Percentiles rank a stretch among this genome's conserved stretches.
Conservation (phyloP, 2,329 filamentous ascomycete genomes). For the Ascochyta rabiei region DNA sequence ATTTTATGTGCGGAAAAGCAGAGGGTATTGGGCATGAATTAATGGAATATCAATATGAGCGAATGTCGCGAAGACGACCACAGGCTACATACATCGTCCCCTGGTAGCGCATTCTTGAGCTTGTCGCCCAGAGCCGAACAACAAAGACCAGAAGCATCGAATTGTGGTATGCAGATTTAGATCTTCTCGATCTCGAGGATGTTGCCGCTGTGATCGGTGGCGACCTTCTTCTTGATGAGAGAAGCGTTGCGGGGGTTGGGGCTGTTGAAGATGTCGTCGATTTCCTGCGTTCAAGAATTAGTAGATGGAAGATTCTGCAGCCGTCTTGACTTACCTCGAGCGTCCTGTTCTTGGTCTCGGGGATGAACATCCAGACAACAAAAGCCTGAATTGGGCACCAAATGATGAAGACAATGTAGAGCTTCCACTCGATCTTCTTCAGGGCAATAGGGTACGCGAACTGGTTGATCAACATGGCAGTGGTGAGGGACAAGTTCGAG, state of each 20-base stretch:
- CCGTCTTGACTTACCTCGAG: constrained; percentile 17
- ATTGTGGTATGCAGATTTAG: not conserved
- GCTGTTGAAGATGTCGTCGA: constrained; percentile 33
- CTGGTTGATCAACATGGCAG: constrained; percentile 37
- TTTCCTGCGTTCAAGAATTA: constrained; percentile 12
- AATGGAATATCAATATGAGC: not conserved
- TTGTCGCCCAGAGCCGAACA: not conserved
- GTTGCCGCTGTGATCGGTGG: constrained; percentile 22
- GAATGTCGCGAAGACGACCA: not conserved
- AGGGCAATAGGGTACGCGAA: constrained; percentile 38
- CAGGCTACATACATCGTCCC: not conserved
- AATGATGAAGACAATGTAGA: constrained; percentile 33
- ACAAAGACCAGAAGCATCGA: not conserved
- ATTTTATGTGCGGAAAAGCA: too few relatives aligned
- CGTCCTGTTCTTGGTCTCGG: constrained; percentile 37
- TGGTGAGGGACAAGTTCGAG: constrained; percentile 48
- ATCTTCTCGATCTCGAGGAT: constrained; percentile 36
- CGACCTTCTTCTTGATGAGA: constrained; percentile 34
- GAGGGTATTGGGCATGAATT: not conserved
- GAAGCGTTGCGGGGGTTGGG: constrained; percentile 31
- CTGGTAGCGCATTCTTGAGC: not conserved
- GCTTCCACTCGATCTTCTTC: constrained; percentile 29
- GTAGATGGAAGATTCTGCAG: not conserved
- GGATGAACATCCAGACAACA: constrained; percentile 30
- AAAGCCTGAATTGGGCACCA: constrained; percentile 29